phyloP scores from a whole-genome alignment of 352 stramenopile species.

The Phytophthora pisi region DNA sequence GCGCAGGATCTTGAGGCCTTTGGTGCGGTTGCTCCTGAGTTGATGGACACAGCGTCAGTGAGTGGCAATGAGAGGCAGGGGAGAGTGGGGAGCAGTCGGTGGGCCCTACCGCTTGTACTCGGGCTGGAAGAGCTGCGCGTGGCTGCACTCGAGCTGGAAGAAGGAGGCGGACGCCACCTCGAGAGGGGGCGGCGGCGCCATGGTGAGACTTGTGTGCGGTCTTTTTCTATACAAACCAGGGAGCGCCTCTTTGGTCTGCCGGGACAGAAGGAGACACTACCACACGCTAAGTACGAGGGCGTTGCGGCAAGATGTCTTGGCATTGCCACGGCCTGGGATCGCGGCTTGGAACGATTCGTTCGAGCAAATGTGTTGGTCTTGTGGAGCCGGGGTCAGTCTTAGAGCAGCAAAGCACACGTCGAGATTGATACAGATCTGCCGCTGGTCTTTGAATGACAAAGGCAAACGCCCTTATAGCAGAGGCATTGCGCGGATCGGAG shows the following conservation, averaged over 20 bases:
- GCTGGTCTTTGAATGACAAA: too few species aligned
- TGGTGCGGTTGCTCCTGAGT: constrained; percentile 69
- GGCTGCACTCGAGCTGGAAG: constrained; percentile 67
- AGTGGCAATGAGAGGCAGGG: background rate
- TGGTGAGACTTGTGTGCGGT: background rate
- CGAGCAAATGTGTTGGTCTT: too few species aligned
- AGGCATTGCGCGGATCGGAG: too few species aligned
- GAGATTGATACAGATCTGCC: too few species aligned
- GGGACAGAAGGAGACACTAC: constrained; percentile 2
- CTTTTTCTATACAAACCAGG: background rate
- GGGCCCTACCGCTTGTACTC: constrained; percentile 71
- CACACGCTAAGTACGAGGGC: background rate
- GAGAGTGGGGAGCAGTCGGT: background rate
- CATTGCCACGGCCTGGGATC: too few species aligned
- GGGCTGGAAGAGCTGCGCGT: constrained; percentile 61
- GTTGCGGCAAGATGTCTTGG: too few species aligned
- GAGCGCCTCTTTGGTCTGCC: background rate
- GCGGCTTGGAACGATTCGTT: background rate
- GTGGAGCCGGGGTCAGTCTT: too few species aligned
- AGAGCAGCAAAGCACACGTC: too few species aligned
- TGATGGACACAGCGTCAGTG: background rate
- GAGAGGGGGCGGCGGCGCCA: constrained; percentile 19
- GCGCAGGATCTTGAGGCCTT: constrained; percentile 73
- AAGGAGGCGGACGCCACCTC: constrained; percentile 44
- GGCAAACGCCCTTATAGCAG: too few species aligned